These are phyloP conservation scores for Diplodia sapinea DNA, from an alignment of 2,329 filamentous ascomycete genomes.

Conservation along the genomic window DNA sequence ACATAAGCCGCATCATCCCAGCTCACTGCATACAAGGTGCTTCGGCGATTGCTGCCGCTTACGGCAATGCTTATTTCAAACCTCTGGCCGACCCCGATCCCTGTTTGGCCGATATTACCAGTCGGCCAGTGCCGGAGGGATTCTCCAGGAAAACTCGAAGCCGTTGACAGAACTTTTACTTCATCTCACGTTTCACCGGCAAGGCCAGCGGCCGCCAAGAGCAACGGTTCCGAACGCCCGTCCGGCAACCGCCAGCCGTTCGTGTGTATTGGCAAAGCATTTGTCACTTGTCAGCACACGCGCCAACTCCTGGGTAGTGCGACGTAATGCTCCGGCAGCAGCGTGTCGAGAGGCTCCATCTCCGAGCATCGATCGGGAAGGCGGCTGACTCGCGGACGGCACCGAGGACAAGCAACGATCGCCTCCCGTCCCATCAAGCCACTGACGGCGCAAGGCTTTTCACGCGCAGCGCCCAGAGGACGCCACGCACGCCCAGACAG, in stretches of 20 bases:
- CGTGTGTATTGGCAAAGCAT: constrained; percentile 8
- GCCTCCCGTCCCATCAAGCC: constrained; percentile 8
- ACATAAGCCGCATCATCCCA: constrained; percentile 6
- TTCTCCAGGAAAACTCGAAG: neutral
- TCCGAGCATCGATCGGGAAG: constrained; percentile 25
- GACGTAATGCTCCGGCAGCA: constrained; percentile 9
- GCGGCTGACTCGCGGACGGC: constrained; percentile 8
- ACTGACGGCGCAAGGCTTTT: constrained; percentile 18
- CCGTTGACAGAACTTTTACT: constrained; percentile 15
- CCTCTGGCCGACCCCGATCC: neutral
- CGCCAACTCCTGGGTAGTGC: constrained; percentile 9
- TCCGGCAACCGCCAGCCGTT: constrained; percentile 3
- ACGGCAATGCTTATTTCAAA: constrained; percentile 6
- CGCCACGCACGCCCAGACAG: constrained; percentile 5
- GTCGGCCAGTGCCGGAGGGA: neutral
- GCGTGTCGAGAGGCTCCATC: constrained; percentile 9
- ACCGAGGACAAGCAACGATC: constrained; percentile 25
- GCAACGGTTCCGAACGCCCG: neutral
- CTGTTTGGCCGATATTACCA: constrained; percentile 2
- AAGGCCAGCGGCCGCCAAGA: neutral
- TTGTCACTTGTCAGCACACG: constrained; percentile 2
- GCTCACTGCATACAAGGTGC: neutral
- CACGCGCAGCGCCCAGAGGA: constrained; percentile 2
- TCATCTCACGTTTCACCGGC: constrained; percentile 22
- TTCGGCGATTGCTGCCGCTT: constrained; percentile 17